A percentile compares a stretch with the other conserved stretches of the same genome.
phyloP scores from a whole-genome alignment of 768 basidiomycete species.

The Multifurca ochricompacta region DNA sequence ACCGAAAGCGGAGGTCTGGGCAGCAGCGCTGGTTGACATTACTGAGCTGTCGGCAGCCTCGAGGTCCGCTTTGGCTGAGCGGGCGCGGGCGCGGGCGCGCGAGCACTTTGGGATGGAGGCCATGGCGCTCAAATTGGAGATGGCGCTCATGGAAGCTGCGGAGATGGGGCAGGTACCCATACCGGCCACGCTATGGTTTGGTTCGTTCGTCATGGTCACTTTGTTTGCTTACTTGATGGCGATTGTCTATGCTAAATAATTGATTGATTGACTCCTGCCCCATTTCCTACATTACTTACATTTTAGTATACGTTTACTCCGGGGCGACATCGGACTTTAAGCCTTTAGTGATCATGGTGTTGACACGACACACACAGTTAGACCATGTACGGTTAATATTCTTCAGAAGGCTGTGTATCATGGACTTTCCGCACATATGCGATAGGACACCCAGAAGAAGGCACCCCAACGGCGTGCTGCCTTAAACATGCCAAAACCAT shows the following conservation, averaged over 20 bases:
- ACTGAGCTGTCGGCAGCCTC: conserved; percentile 36
- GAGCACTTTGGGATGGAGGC: conserved; percentile 68
- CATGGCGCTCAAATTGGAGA: conserved; percentile 57
- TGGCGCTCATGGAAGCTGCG: conserved; percentile 45
- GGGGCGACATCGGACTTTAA: too few relatives aligned
- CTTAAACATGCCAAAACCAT: too few relatives aligned
- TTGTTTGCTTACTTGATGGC: conserved; percentile 17
- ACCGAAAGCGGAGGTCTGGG: conserved; percentile 63
- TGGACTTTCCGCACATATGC: too few relatives aligned
- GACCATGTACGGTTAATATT: too few relatives aligned
- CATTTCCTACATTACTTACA: too few relatives aligned
- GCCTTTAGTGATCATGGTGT: too few relatives aligned
- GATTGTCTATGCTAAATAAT: neutral
- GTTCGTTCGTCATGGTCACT: neutral
- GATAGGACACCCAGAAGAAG: too few relatives aligned
- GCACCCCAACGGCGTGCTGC: too few relatives aligned
- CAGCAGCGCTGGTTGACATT: conserved; percentile 56
- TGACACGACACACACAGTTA: too few relatives aligned
- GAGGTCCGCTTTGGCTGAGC: conserved; percentile 39
- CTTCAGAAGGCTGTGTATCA: too few relatives aligned
- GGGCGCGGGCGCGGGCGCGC: conserved; percentile 55
- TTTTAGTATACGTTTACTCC: too few relatives aligned
- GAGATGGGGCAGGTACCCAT: conserved; percentile 41
- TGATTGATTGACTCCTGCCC: too few relatives aligned
- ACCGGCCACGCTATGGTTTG: conserved; percentile 7